Conservation (phyloP, 495 filamentous ascomycete genomes). For the Rostrohypoxylon terebratum region DNA sequence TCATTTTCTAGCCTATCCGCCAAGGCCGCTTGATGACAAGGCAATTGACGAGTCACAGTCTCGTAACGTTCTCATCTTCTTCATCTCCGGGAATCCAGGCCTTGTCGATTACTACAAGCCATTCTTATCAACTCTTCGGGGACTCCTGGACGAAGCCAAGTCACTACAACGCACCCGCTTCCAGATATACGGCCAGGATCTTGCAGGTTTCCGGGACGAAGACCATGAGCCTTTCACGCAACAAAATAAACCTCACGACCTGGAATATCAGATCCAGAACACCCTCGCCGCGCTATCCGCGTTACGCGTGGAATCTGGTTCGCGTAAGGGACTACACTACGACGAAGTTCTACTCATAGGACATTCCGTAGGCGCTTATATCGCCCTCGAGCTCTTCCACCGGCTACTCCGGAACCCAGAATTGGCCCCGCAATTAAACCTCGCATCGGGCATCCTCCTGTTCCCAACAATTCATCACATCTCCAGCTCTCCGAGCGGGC, state of each 20-base stretch:
- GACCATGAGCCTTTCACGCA: constrained; percentile 57
- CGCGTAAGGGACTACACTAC: constrained; percentile 43
- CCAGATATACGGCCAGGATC: constrained; percentile 75
- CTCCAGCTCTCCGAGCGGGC: constrained; percentile 71
- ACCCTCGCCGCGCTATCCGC: constrained; percentile 47
- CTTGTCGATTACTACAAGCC: constrained; percentile 82
- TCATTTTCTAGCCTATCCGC: constrained; percentile 38
- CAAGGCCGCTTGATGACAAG: constrained; percentile 15
- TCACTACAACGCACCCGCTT: constrained; percentile 47
- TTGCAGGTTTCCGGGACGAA: constrained; percentile 75
- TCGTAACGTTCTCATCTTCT: constrained; percentile 61
- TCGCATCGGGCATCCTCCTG: constrained; percentile 70
- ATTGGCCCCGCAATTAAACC: constrained; percentile 27
- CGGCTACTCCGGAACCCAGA: constrained; percentile 56
- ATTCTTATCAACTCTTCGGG: constrained; percentile 67
- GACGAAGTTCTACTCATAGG: constrained; percentile 79
- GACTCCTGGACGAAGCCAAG: constrained; percentile 49
- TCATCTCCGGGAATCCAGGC: constrained; percentile 90
- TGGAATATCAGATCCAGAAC: constrained; percentile 73
- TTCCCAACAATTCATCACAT: constrained; percentile 86
- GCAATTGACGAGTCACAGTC: constrained; percentile 3
- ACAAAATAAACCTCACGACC: constrained; percentile 54
- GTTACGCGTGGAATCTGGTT: constrained; percentile 37
- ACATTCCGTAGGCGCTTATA: constrained; percentile 84
- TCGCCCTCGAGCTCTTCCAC: constrained; percentile 77